Evolutionary conservation across 352 stramenopile genomes (phyloP), one percentile per base, ranked within the genome.

Genomic region (Salisapilia sapeloensis): DNA sequence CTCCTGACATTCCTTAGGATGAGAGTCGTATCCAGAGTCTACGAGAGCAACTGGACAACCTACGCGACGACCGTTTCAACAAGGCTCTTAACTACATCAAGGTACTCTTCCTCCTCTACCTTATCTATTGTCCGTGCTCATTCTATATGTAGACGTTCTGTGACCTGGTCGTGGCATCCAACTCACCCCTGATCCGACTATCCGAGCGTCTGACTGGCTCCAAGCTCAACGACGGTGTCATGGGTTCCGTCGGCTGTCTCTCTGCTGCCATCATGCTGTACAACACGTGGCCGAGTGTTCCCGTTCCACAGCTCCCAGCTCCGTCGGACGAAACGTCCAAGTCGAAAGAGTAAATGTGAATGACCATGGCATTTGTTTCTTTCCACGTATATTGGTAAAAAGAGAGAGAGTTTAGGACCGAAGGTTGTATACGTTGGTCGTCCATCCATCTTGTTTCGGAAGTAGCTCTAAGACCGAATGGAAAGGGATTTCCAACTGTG

Each of bases 151-250:
- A 15, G 19, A n/a, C 12, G 16, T 58, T 63, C 33, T 91, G 76
- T 50, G 76, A 91, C 46, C 56, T 91, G 15, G 55, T 91, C 37
- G 76, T 91, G 34, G 87, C 76, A 22, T 76, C 65, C 48, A 91
- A 91, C 56, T 89, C 72, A 40, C 58, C 53, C 35, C 70, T 66
- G 39, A 61, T 92, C 36, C 52, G 72, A 10, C 38, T 92, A 18
- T 49, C 67, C 9, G 76, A 92, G 49, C 65, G 72, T 26, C 67
- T 92, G 39, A 65, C 64, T 16, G 76, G 76, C 38, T 40, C 43
- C 4, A 89, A 89, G 47, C 55, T 92, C 21, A 59, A 89, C 54
- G 76, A 92, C 48, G 76, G 76, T 36, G 67, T 92, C 37, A 61
- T 92, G 22, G 76, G 76, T 6, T 60, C 55, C 2, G 52, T 89